Percentiles rank a stretch among this genome's conserved stretches.
These are phyloP conservation scores for Talaromyces funiculosus DNA, from an alignment of 2,329 filamentous ascomycete genomes.

Conservation along the genomic window DNA sequence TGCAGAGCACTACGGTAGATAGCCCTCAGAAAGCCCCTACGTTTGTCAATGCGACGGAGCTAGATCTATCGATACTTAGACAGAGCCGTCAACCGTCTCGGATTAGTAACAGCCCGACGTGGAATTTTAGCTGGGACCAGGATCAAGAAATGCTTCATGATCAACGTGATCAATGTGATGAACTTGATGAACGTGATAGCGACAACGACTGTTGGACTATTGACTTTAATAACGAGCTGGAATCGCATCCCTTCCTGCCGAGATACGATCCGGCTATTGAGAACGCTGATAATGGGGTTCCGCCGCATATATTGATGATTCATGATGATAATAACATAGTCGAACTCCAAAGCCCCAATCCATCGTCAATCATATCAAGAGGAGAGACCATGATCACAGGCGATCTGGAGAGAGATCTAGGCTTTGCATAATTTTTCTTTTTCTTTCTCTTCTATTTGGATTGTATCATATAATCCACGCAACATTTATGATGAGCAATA, in stretches of 20 bases:
- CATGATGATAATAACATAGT: constrained; percentile 11
- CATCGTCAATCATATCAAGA: not conserved
- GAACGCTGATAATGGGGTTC: not conserved
- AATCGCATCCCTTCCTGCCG: not conserved
- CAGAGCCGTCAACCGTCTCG: not conserved
- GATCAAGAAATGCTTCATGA: not conserved
- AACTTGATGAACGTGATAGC: not conserved
- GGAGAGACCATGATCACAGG: constrained; percentile 26
- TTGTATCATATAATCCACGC: not conserved
- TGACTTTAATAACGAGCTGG: not conserved
- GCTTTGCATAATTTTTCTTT: constrained; percentile 23
- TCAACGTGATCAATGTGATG: too few relatives aligned
- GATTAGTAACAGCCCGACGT: not conserved
- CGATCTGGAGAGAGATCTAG: constrained; percentile 34
- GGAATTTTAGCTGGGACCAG: not conserved
- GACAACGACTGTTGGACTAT: not conserved
- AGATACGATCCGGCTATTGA: not conserved
- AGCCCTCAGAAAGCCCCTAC: not conserved
- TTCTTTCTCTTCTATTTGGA: too few relatives aligned
- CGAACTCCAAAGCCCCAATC: not conserved
- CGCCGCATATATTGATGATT: constrained; percentile 16
- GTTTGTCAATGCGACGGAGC: not conserved
- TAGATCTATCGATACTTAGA: not conserved
- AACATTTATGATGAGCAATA: not conserved
- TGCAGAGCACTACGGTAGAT: constrained; percentile 14